Conservation (phyloP, 225 moss, liverwort and hornwort species). For the Polytrichum commune region DNA sequence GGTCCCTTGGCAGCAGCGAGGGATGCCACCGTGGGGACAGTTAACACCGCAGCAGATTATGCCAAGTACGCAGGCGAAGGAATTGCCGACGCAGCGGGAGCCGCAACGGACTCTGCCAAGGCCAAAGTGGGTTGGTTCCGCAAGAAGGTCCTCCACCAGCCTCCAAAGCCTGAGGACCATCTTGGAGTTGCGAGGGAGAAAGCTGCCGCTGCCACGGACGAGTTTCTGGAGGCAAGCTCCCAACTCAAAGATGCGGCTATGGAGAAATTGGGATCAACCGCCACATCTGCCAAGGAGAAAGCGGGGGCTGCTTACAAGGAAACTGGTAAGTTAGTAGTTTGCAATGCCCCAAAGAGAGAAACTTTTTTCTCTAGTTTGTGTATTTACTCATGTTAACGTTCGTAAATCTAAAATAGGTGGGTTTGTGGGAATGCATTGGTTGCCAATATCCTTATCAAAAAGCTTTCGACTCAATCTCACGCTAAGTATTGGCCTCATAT, state of each 20-base stretch:
- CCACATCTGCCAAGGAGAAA: conserved; percentile 11
- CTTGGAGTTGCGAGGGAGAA: conserved; percentile 38
- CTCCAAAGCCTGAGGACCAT: conserved; percentile 34
- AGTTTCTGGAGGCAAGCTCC: conserved; percentile 49
- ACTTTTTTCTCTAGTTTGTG: too few species aligned
- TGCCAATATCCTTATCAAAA: too few species aligned
- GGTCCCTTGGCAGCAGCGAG: conserved; percentile 38
- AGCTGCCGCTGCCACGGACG: conserved; percentile 33
- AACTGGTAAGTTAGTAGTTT: conserved; percentile 5
- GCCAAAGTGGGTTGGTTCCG: conserved; percentile 42
- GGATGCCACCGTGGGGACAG: conserved; percentile 45
- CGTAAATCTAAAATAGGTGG: too few species aligned
- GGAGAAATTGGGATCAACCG: conserved; percentile 18
- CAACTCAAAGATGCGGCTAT: conserved; percentile 37
- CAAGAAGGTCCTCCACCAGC: conserved; percentile 18
- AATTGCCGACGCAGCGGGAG: conserved; percentile 23
- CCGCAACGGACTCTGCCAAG: conserved; percentile 37
- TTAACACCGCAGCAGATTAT: conserved; percentile 42
- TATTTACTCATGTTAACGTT: too few species aligned
- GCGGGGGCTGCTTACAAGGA: conserved; percentile 11
- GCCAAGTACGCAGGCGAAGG: conserved; percentile 24
- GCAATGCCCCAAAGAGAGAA: too few species aligned
- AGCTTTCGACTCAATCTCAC: too few species aligned
- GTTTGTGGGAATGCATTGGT: too few species aligned
- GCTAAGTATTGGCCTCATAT: too few species aligned